Conservation (phyloP, 2,329 filamentous ascomycete species). For the Penicillium glabrum region DNA sequence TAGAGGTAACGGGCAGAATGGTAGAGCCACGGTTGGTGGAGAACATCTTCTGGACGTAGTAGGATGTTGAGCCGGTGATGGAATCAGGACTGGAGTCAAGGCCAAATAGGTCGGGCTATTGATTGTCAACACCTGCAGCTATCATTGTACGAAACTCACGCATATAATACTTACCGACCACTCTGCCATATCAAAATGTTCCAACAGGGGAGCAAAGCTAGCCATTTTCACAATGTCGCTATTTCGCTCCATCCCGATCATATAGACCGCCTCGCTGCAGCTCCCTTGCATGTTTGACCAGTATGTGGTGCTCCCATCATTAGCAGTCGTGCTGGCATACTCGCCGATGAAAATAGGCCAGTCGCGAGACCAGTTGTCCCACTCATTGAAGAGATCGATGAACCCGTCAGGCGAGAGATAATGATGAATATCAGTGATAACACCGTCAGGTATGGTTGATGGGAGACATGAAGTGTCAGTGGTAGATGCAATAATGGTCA, state of each 20-base stretch:
- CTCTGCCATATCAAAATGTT: conserved; percentile 30
- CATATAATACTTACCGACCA: conserved; percentile 21
- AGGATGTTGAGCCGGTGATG: not conserved
- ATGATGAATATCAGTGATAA: conserved; percentile 50
- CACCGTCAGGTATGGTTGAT: conserved; percentile 31
- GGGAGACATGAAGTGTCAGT: conserved; percentile 22
- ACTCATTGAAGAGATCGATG: conserved; percentile 50
- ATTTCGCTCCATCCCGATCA: conserved; percentile 50
- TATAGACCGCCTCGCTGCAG: conserved; percentile 64
- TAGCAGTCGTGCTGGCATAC: conserved; percentile 15
- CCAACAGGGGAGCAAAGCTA: conserved; percentile 29
- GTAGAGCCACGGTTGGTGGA: not conserved
- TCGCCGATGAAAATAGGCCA: conserved; percentile 29
- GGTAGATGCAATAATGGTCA: conserved; percentile 54
- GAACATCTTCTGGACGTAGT: not conserved
- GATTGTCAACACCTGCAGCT: not conserved
- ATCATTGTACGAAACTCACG: not conserved
- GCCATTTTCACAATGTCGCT: conserved; percentile 32
- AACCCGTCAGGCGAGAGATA: conserved; percentile 52
- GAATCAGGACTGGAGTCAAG: not conserved
- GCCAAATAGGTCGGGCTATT: not conserved
- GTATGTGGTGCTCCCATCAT: conserved; percentile 6
- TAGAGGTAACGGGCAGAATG: not conserved
- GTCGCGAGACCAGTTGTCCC: conserved; percentile 50
- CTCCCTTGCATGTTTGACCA: conserved; percentile 42